These are phyloP conservation scores for Linnemannia elongata DNA, from an alignment of 192 early-diverging fungal species.

Conservation along the genomic window DNA sequence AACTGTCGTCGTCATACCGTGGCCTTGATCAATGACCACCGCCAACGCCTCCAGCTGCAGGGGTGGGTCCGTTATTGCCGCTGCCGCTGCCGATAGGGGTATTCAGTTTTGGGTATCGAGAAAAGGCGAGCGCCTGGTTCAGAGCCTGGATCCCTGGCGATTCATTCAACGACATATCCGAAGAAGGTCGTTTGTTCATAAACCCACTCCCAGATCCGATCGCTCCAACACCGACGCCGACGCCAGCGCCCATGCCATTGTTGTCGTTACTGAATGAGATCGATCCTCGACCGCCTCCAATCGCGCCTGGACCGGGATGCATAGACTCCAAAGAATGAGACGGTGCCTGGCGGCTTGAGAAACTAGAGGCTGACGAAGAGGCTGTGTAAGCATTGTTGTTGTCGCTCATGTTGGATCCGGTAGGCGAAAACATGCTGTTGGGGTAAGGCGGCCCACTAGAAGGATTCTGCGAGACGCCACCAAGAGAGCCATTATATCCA, in stretches of 20 bases:
- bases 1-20: neutral
- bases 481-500: neutral
- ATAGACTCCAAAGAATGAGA: neutral
- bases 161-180: neutral
- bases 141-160: slow-evolving; percentile 13
- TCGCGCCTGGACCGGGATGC: neutral
- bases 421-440: neutral
- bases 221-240: neutral
- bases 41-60: neutral
- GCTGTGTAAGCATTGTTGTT: neutral
- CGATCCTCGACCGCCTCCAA: neutral
- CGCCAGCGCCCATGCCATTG: neutral
- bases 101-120: slow-evolving; percentile 23
- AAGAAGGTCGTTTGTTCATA: neutral
- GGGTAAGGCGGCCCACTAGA: neutral
- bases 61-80: neutral
- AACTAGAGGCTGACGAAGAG: neutral
- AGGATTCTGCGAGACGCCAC: neutral
- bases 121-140: slow-evolving; percentile 14
- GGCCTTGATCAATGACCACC: neutral
- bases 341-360: neutral
- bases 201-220: neutral
- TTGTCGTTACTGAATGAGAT: neutral
- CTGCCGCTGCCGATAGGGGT: neutral
- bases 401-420: neutral